A percentile compares a stretch with the other conserved stretches of the same genome.
These are phyloP conservation scores for Paecilomyces sp. DNA, from an alignment of 2,329 filamentous ascomycete genomes.

Conservation along the genomic window DNA sequence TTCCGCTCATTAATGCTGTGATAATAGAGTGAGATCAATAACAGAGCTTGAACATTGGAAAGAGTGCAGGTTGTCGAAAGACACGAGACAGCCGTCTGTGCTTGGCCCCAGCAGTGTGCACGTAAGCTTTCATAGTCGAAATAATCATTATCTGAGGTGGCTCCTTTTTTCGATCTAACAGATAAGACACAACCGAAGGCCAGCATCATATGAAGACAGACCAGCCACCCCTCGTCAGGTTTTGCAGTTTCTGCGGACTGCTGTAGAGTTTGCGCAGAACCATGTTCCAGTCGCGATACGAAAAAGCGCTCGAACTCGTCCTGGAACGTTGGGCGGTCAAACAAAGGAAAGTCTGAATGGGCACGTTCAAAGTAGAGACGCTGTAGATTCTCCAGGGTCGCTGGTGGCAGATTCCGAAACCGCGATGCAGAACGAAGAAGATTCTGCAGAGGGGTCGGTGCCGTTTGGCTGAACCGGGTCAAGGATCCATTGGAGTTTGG, in stretches of 20 bases:
- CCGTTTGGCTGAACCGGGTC: neutral
- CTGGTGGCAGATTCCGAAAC: neutral
- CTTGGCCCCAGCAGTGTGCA: conserved; percentile 7
- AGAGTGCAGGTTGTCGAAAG: conserved; percentile 25
- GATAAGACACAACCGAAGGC: conserved; percentile 27
- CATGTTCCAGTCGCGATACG: neutral
- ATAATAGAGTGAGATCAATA: conserved; percentile 26
- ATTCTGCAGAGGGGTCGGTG: neutral
- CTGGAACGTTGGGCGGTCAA: conserved; percentile 28
- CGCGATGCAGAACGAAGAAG: neutral
- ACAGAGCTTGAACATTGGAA: conserved; percentile 24
- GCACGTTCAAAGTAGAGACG: conserved; percentile 29
- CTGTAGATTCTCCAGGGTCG: conserved; percentile 18
- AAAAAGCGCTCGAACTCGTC: conserved; percentile 27
- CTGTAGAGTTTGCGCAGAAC: neutral
- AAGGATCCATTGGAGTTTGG: neutral
- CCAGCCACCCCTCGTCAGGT: conserved; percentile 28
- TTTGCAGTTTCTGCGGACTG: conserved; percentile 2
- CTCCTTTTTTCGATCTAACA: conserved; percentile 10
- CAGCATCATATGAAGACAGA: conserved; percentile 31
- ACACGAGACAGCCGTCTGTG: conserved; percentile 19
- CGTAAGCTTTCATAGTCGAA: conserved; percentile 21
- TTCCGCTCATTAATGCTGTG: conserved; percentile 36
- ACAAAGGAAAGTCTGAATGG: conserved; percentile 30
- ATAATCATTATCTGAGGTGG: neutral